Percentiles rank a stretch among this genome's conserved stretches.
These are phyloP conservation scores for Ogataea saltuana DNA, from an alignment of 805 yeast genomes.

Conservation along the genomic window DNA sequence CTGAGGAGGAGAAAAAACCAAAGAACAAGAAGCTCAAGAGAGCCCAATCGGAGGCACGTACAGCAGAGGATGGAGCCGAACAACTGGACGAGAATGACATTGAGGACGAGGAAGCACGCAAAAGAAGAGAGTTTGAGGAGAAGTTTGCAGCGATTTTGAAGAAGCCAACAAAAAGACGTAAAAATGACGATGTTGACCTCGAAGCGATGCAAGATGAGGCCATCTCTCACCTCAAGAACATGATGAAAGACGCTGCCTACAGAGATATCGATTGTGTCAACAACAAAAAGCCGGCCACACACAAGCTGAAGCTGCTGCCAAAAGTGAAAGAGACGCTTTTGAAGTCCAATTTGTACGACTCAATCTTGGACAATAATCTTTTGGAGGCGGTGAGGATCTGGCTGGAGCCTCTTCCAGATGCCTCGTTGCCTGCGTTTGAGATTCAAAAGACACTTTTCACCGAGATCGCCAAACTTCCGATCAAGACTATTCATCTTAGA, in stretches of 20 bases:
- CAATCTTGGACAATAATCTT: slow-evolving; percentile 89
- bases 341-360: slow-evolving; percentile 84
- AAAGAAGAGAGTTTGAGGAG: slow-evolving; percentile 78
- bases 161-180: slow-evolving; percentile 57
- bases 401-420: slow-evolving; percentile 98
- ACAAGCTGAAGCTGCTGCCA: slow-evolving; percentile 76
- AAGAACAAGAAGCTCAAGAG: slow-evolving; percentile 19
- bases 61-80: slow-evolving; percentile 9
- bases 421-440: slow-evolving; percentile 95
- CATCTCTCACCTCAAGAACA: slow-evolving; percentile 76
- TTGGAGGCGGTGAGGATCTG: slow-evolving; percentile 92
- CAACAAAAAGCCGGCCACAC: slow-evolving; percentile 68
- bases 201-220: slow-evolving; percentile 94
- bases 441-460: slow-evolving; percentile 85
- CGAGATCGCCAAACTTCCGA: slow-evolving; percentile 77
- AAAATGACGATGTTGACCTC: slow-evolving; percentile 86
- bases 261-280: slow-evolving; percentile 60
- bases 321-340: slow-evolving; percentile 75
- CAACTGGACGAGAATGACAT: slow-evolving; percentile 12
- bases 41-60: slow-evolving; percentile 8
- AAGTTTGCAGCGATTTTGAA: slow-evolving; percentile 77
- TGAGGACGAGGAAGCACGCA: slow-evolving; percentile 41
- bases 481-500: slow-evolving; percentile 91
- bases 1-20: slow-evolving; percentile 8
- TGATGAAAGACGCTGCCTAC: slow-evolving; percentile 87